These are phyloP conservation scores for Xerocomus minutiporus DNA, from an alignment of 1,284 basidiomycete species.

Conservation along the genomic window DNA sequence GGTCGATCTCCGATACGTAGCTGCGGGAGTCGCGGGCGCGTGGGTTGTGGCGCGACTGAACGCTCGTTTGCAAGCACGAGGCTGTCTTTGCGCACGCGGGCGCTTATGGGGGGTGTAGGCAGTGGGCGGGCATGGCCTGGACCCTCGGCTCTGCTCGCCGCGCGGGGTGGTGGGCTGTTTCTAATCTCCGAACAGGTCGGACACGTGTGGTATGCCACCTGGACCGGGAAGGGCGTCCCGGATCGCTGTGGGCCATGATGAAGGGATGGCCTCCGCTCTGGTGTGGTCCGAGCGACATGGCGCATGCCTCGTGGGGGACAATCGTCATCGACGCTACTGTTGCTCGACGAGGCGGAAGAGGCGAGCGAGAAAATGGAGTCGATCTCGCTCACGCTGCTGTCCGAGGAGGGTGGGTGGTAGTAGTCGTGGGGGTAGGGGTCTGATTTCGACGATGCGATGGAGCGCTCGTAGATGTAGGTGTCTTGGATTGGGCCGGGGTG, in stretches of 20 bases:
- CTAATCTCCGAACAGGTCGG: constrained; percentile 33
- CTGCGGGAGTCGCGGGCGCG: constrained; percentile 30
- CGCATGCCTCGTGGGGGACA: constrained; percentile 24
- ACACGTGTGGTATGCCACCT: constrained; percentile 29
- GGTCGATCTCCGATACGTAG: constrained; percentile 29
- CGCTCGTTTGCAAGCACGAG: constrained; percentile 34
- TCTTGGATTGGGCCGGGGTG: constrained; percentile 42
- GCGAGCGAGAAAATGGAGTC: constrained; percentile 38
- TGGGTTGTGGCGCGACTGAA: constrained; percentile 18
- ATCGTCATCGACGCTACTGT: constrained; percentile 45
- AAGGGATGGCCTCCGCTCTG: constrained; percentile 24
- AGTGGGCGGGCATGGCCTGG: constrained; percentile 28
- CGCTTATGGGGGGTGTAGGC: constrained; percentile 28
- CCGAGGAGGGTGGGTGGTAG: constrained; percentile 43
- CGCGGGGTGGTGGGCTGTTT: constrained; percentile 25
- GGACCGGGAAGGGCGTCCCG: constrained; percentile 21
- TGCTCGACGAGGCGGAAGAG: constrained; percentile 45
- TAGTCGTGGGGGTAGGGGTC: constrained; percentile 38
- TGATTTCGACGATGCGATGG: constrained; percentile 46
- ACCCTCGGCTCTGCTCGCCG: constrained; percentile 22
- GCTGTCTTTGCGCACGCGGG: constrained; percentile 35
- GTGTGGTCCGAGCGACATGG: constrained; percentile 21
- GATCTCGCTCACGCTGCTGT: constrained; percentile 37
- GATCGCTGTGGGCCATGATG: constrained; percentile 22
- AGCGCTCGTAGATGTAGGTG: constrained; percentile 55